Percentiles rank a stretch among this genome's conserved stretches.
Conservation (phyloP, 306 rosid genomes). For the Macrotyloma uniflorum region DNA sequence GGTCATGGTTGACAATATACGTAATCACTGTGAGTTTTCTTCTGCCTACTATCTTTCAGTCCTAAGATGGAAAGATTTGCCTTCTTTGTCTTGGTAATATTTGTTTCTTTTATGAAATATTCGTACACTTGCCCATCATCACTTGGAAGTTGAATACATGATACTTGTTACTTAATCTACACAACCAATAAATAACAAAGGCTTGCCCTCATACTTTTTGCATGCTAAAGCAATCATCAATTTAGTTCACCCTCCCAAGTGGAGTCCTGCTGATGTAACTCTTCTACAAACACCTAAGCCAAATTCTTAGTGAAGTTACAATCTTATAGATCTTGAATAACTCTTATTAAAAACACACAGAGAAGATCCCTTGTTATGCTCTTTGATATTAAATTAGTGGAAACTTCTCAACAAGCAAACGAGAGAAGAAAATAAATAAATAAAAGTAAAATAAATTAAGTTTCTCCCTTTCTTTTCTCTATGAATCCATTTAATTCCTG, state of each 20-base stretch:
- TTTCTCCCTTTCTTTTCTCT: background rate
- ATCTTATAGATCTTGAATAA: background rate
- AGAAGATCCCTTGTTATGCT: background rate
- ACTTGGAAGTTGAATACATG: background rate
- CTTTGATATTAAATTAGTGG: background rate
- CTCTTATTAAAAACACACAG: background rate
- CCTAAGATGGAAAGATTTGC: background rate
- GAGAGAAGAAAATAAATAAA: background rate
- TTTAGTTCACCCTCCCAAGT: background rate
- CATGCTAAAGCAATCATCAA: background rate
- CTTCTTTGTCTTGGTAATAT: conserved; percentile 8
- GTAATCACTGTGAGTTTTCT: conserved; percentile 73
- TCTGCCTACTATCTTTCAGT: background rate
- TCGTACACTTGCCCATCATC: background rate
- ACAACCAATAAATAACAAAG: background rate
- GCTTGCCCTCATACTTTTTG: background rate
- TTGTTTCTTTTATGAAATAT: background rate
- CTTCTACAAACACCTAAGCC: background rate
- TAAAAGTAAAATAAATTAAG: background rate
- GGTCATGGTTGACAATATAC: conserved; percentile 52
- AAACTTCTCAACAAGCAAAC: background rate
- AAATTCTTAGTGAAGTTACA: background rate
- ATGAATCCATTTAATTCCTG: background rate
- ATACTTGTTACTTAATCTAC: too few species aligned
- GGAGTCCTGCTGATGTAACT: background rate